Conservation (phyloP, 1,139 yeast genomes). For the Kodamaea plutei region DNA sequence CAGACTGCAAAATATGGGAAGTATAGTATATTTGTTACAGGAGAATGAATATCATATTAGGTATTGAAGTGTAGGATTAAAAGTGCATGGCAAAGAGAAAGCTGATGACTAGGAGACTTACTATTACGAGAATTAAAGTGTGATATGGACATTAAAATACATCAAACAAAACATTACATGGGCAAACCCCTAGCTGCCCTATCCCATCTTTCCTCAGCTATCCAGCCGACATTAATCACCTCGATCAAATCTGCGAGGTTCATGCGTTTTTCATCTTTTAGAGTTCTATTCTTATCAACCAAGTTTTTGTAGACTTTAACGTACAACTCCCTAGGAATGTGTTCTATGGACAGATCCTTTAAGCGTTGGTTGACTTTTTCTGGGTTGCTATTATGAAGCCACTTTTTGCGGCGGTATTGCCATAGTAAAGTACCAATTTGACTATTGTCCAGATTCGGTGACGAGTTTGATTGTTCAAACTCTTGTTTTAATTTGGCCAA, state of each 20-base stretch:
- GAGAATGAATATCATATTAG: too few species aligned
- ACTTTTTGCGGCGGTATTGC: constrained; percentile 54
- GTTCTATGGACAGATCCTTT: constrained; percentile 27
- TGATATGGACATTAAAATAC: too few species aligned
- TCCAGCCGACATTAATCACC: constrained; percentile 70
- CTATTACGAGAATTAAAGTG: too few species aligned
- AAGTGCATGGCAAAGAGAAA: too few species aligned
- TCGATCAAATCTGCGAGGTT: constrained; percentile 57
- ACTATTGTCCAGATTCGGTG: constrained; percentile 3
- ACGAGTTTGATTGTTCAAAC: constrained; percentile 17
- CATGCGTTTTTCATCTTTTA: constrained; percentile 48
- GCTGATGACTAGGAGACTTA: too few species aligned
- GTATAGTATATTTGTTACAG: too few species aligned
- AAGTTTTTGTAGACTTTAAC: constrained; percentile 53
- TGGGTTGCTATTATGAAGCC: constrained; percentile 36
- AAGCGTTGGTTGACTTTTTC: constrained; percentile 18
- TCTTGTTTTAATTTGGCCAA: constrained; percentile 25
- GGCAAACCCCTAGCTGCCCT: constrained; percentile 47
- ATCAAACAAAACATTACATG: too few species aligned
- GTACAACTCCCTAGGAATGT: constrained; percentile 47
- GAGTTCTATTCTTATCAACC: constrained; percentile 53
- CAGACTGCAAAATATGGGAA: too few species aligned
- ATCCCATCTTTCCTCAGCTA: constrained; percentile 61
- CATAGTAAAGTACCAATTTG: constrained; percentile 51
- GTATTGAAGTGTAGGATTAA: too few species aligned